Percentiles rank a stretch among this genome's conserved stretches.
Conservation (phyloP, 129 eudicot species). For the Pulicaria dysenterica region DNA sequence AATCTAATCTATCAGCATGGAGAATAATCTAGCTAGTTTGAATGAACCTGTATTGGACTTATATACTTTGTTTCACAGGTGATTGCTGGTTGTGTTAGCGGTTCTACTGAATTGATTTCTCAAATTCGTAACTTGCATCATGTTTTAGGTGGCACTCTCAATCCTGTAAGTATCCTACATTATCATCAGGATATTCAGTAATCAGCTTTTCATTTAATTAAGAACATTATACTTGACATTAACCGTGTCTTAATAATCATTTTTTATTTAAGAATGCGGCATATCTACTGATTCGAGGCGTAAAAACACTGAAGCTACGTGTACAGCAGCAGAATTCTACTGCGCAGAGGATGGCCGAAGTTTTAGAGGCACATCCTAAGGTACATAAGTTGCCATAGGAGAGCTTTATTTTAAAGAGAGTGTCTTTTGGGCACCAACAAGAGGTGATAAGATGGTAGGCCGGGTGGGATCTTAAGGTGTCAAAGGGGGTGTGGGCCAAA, state of each 20-base stretch:
- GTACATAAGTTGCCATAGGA: slow-evolving; percentile 39
- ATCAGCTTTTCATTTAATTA: not conserved
- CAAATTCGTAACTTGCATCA: slow-evolving; percentile 81
- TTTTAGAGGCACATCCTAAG: slow-evolving; percentile 99
- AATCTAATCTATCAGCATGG: not conserved
- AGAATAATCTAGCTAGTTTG: not conserved
- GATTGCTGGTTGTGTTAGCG: slow-evolving; percentile 83
- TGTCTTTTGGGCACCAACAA: not conserved
- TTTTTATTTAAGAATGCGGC: slow-evolving; percentile 70
- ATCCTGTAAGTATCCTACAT: slow-evolving; percentile 62
- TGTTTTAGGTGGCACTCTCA: slow-evolving; percentile 83
- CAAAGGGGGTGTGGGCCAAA: not conserved
- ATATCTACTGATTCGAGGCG: slow-evolving; percentile 76
- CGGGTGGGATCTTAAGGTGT: not conserved
- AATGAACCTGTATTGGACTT: not conserved
- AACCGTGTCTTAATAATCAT: not conserved
- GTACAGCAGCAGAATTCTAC: slow-evolving; percentile 91
- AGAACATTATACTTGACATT: not conserved
- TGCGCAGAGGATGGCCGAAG: slow-evolving; percentile 87
- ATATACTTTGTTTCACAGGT: slow-evolving; percentile 51
- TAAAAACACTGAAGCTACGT: slow-evolving; percentile 95
- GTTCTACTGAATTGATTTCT: slow-evolving; percentile 66
- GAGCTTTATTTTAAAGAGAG: not conserved
- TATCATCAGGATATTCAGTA: not conserved
- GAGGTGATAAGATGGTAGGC: not conserved